These are phyloP conservation scores for Monosporozyma aquatica DNA, from an alignment of 805 yeast species.

Conservation along the genomic window DNA sequence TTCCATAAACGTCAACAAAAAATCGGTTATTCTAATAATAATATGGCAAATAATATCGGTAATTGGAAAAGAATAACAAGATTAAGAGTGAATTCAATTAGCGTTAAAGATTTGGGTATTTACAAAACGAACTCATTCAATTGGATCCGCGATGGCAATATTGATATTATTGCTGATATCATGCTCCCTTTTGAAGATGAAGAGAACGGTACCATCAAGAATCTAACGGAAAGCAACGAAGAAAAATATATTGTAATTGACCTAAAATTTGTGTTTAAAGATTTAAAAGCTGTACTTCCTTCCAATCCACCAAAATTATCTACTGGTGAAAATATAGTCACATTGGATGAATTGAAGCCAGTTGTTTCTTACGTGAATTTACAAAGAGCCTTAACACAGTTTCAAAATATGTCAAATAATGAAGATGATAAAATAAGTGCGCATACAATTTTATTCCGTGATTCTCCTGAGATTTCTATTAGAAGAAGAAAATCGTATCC, in stretches of 20 bases:
- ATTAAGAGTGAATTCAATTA: slow-evolving; percentile 34
- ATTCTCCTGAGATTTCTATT: slow-evolving; percentile 23
- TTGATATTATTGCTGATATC: slow-evolving; percentile 62
- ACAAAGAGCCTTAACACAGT: slow-evolving; percentile 21
- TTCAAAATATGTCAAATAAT: slow-evolving; percentile 1
- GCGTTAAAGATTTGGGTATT: slow-evolving; percentile 32
- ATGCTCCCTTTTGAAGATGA: slow-evolving; percentile 52
- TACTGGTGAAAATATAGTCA: slow-evolving; percentile 46
- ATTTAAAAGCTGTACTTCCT: slow-evolving; percentile 50
- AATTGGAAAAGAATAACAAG: slow-evolving; percentile 43
- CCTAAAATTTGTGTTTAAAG: slow-evolving; percentile 53
- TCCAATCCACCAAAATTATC: slow-evolving; percentile 43
- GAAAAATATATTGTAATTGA: slow-evolving; percentile 58
- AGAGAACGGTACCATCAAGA: slow-evolving; percentile 8
- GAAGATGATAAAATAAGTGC: slow-evolving; percentile 6
- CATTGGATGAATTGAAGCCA: slow-evolving; percentile 51
- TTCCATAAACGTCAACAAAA: slow-evolving; percentile 65
- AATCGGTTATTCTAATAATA: slow-evolving; percentile 36
- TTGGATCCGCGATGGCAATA: slow-evolving; percentile 66
- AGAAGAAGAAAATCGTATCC: slow-evolving; percentile 24
- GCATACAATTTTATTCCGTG: slow-evolving; percentile 18
- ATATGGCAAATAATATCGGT: slow-evolving; percentile 32
- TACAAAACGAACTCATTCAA: slow-evolving; percentile 40
- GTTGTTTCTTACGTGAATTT: slow-evolving; percentile 53
- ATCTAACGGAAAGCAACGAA: slow-evolving; percentile 9